Evolutionary conservation across 176 grass and related monocot genomes (phyloP), one percentile per base, ranked within the genome.

Genomic region (Oryza rufipogon): DNA sequence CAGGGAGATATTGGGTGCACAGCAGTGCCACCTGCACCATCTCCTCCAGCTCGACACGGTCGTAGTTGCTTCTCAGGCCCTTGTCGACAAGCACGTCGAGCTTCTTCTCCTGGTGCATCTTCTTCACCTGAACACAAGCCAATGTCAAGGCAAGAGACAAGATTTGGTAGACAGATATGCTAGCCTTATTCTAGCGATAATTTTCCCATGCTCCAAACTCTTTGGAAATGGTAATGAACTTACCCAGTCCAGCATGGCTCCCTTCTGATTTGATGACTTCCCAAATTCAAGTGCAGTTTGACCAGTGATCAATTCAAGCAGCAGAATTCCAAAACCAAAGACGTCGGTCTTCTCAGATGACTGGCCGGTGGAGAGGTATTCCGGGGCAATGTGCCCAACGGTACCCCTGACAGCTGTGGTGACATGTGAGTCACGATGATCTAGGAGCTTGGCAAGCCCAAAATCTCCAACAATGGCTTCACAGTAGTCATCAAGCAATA

Each of bases 331-430:
- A 26, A 97, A 97, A 28, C 94, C 94, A 26, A 92, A 97, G 25
- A 97, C 91, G 13, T 97, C 94, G 11, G 94, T 97, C 86, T 97
- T 97, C 81, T 97, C 94, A 13, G 94, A 97, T 25, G 93, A 95
- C 73, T 97, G 94, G 15, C 91, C 94, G 0, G 94, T 97, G 20
- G 91, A 94, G 82, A 97, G 91, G 80, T 97, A 97, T 72, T 97
- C 94, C 0, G 94, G 94, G 9, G 94, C 94, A 76, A 97, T 97
- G 79, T 97, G 94, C 9, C 94, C 94, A 0, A 97, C 91, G 2
- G 94, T 97, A 45, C 94, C 94, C 52, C 94, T 75, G 17, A 97
- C 94, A 9, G 94, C 91, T 51, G 91, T 97, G 7, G 94, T 97
- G 32, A 97, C 94, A 86, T 97, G 94, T 3, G 94, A 93, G 20